These are phyloP conservation scores for maize (Zea mays) DNA, from an alignment of 176 grass and related monocot genomes.

Conservation along the genomic window DNA sequence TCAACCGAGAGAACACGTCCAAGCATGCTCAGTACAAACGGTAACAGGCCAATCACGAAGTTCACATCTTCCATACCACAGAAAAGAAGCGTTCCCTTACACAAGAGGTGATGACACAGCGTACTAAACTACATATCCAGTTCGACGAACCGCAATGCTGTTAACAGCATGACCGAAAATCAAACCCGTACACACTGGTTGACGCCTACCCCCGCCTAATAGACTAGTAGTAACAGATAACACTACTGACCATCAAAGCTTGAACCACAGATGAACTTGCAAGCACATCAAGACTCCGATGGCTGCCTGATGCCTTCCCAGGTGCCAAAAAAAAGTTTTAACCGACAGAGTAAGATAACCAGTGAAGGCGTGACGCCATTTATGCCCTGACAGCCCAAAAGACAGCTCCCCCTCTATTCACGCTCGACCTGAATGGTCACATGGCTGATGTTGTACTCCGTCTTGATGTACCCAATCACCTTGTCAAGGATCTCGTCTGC, in stretches of 20 bases:
- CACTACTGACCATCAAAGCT: conserved; percentile 29
- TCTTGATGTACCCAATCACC: conserved; percentile 88
- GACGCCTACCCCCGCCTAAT: conserved; percentile 20
- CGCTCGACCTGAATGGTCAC: conserved; percentile 97
- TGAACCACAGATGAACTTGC: background rate
- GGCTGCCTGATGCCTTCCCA: too few species aligned
- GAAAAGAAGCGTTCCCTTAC: conserved; percentile 7
- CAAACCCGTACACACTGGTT: conserved; percentile 25
- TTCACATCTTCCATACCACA: conserved; percentile 17
- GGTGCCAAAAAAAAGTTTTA: too few species aligned
- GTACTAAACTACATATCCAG: conserved; percentile 2
- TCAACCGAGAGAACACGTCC: background rate
- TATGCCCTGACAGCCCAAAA: too few species aligned
- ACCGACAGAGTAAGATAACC: too few species aligned
- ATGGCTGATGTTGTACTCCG: conserved; percentile 97
- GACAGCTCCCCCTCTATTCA: conserved; percentile 36
- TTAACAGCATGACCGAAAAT: conserved; percentile 30
- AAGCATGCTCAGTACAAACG: background rate
- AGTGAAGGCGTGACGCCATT: too few species aligned
- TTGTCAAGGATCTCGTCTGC: conserved; percentile 82
- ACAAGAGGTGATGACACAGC: conserved; percentile 8
- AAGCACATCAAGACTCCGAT: too few species aligned
- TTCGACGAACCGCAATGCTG: conserved; percentile 4
- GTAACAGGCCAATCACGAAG: background rate
- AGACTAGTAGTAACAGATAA: conserved; percentile 35